Conservation (phyloP, 1,284 basidiomycete species). For the Coniophora puteana region DNA sequence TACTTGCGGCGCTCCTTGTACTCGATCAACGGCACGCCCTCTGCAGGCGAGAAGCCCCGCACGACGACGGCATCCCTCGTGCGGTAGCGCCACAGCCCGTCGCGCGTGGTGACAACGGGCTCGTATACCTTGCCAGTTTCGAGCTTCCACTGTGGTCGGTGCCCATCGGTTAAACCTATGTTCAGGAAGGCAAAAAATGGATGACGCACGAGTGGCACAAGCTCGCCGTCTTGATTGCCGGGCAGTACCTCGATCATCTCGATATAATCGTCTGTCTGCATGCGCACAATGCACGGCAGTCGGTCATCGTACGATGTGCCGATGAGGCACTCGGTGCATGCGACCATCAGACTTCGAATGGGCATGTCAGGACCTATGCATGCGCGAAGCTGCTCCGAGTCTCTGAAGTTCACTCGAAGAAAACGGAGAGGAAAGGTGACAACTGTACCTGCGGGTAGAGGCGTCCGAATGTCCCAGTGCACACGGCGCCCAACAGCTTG, state of each 20-base stretch:
- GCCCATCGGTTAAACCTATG: background rate
- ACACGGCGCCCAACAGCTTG: constrained; percentile 4
- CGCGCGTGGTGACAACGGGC: constrained; percentile 19
- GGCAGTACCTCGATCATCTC: constrained; percentile 15
- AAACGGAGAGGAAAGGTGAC: constrained; percentile 1
- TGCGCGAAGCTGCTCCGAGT: constrained; percentile 10
- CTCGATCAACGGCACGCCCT: constrained; percentile 11
- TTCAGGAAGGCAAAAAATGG: background rate
- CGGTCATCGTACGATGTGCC: constrained; percentile 1
- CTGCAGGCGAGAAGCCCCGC: constrained; percentile 16
- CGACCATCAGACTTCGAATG: constrained; percentile 10
- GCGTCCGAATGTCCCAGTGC: constrained; percentile 13
- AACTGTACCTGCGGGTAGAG: constrained; percentile 12
- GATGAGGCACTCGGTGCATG: constrained; percentile 6
- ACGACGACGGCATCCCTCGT: constrained; percentile 19
- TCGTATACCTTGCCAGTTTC: constrained; percentile 14
- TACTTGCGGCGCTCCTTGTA: constrained; percentile 13
- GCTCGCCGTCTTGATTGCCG: constrained; percentile 9
- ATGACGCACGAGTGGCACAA: constrained; percentile 15
- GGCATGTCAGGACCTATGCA: constrained; percentile 12
- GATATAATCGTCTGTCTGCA: constrained; percentile 2
- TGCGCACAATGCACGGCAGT: constrained; percentile 10
- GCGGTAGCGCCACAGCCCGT: constrained; percentile 24
- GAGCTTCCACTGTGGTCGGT: constrained; percentile 13
- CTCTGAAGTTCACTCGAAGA: background rate